Percentiles rank a stretch among this genome's conserved stretches.
phyloP scores from a whole-genome alignment of 208 protist genomes.

The Trichomonas vaginalis region DNA sequence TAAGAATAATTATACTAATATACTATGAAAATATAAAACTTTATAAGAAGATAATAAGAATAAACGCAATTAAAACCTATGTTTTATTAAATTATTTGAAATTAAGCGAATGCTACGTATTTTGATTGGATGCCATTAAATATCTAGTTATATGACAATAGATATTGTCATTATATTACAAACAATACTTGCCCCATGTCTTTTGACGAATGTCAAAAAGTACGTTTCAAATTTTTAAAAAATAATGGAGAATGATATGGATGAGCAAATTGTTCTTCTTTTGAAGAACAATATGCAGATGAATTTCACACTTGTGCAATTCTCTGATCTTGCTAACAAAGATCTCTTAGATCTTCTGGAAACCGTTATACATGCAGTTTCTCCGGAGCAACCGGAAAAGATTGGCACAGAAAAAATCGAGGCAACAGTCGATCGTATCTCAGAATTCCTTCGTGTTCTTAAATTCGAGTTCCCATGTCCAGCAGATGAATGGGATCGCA shows the following conservation, averaged over 20 bases:
- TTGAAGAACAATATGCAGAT: background rate
- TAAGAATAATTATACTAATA: too few relatives aligned
- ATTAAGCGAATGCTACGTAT: too few relatives aligned
- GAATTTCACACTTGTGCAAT: background rate
- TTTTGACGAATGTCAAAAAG: too few relatives aligned
- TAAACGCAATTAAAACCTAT: too few relatives aligned
- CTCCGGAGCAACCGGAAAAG: background rate
- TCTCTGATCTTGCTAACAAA: background rate
- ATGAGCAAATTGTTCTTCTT: background rate
- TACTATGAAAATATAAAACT: too few relatives aligned
- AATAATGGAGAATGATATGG: background rate
- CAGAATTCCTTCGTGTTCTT: background rate
- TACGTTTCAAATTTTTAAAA: background rate
- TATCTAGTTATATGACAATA: too few relatives aligned
- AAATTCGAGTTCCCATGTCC: background rate
- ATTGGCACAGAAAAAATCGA: conserved; percentile 13
- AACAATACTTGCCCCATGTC: too few relatives aligned
- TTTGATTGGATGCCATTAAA: too few relatives aligned
- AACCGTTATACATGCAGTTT: background rate
- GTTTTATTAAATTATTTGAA: too few relatives aligned
- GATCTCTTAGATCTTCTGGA: background rate
- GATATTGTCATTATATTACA: too few relatives aligned
- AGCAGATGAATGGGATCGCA: background rate
- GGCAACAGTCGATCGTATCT: background rate
- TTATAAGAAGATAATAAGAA: too few relatives aligned